phyloP scores from a whole-genome alignment of 2,329 filamentous ascomycete species.

The Talaromyces sp. region DNA sequence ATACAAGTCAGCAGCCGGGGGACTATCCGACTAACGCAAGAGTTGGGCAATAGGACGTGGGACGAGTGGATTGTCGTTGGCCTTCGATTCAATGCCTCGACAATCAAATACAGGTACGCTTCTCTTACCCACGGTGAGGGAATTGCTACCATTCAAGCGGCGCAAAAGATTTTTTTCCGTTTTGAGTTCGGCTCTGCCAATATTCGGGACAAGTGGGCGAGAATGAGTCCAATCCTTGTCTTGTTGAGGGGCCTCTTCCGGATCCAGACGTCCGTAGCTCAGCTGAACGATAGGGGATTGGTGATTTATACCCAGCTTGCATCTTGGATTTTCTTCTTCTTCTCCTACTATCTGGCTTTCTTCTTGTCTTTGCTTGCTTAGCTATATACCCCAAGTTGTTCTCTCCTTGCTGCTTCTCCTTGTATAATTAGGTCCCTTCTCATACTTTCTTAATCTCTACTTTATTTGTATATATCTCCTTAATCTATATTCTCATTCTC shows the following conservation, averaged over 20 bases:
- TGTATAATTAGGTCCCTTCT: neutral
- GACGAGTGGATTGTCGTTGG: no score
- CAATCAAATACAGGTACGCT: no score
- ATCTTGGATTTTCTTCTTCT: neutral
- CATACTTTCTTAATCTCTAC: neutral
- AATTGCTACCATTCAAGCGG: neutral
- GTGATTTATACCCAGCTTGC: neutral
- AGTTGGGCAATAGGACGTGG: no score
- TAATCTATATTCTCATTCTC: neutral
- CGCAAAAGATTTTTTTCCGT: neutral
- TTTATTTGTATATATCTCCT: neutral
- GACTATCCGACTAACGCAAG: no score
- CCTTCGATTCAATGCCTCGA: no score
- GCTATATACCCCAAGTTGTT: neutral
- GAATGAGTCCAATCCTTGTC: neutral
- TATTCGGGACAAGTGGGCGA: neutral
- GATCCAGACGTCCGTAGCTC: no score
- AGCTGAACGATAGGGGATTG: neutral
- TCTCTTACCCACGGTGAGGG: no score
- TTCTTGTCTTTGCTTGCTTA: neutral
- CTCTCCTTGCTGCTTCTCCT: neutral
- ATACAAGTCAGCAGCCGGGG: no score
- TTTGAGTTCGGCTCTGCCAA: neutral
- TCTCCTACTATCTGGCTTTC: neutral
- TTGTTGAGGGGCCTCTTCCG: neutral